Evolutionary conservation across 345 rosid genomes (phyloP), one percentile per base, ranked within the genome.

Genomic region (Camelina hispida): DNA sequence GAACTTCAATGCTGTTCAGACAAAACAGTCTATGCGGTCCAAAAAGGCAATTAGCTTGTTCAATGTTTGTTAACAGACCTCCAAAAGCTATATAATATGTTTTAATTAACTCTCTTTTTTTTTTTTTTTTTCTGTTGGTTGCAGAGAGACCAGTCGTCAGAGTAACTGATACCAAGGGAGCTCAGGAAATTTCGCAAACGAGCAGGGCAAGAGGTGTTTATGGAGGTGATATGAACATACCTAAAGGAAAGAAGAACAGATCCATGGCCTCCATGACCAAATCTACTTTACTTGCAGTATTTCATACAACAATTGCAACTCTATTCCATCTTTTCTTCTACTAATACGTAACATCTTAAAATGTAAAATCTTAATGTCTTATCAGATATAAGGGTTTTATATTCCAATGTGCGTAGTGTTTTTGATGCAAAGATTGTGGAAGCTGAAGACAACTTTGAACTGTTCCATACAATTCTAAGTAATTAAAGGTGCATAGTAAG

Each of bases 201-300:
- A 68, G 42, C 35, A 66, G 11, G 53, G 66, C 74, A 52, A 78
- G 16, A 73, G 66, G 55, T 58, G 74, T 51, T 35, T 34, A 43
- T 59, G 78, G 78, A 65, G 78, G 74, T 51, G 69, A 34, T 7
- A 43, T 60, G 3, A 12, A 37, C 52, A 73, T 16, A 62, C 74
- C 73, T 22, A 67, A 50, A 60, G 65, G 74, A 23, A 72, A 72
- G 5, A 78, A 72, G 78, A 72, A 52, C 52, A 37, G 15, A 23
- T 74, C 74, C 58, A 62, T 55, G 37, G 10, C 67, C 8, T 62
- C 58, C 42, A 69, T 53, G 28, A 55, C 44, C 20, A 81, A 3
- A 58, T 78, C 61, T 42, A 71, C 69, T 46, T 53, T 59, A 28
- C 62, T 68, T 47, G 71, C 71, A 13, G 23, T 61, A 18, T 11